Percentiles rank a stretch among this genome's conserved stretches.
Conservation (phyloP, 352 stramenopile species). For the Globisporangium cylindrosporum region DNA sequence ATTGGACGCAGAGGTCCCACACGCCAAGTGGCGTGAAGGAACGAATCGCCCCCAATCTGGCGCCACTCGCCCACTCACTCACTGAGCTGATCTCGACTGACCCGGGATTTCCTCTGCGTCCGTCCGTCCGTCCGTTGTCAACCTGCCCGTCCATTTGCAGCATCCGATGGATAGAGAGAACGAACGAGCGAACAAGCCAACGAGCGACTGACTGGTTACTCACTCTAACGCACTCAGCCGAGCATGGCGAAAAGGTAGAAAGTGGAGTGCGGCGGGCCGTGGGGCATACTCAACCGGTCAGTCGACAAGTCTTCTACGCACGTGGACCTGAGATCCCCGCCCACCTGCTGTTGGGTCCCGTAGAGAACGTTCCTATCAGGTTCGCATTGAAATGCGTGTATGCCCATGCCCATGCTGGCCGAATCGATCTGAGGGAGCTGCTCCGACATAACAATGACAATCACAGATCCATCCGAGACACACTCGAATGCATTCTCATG, state of each 20-base stretch:
- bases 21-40: constrained; percentile 3
- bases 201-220: constrained; percentile 1
- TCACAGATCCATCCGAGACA: background rate
- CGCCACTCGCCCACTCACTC: background rate
- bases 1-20: constrained; percentile 6
- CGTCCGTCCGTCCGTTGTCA: background rate
- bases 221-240: constrained; percentile 5
- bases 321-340: background rate
- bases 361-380: background rate
- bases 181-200: background rate
- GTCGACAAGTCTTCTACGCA: background rate
- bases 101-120: background rate
- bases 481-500: background rate
- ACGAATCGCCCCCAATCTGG: background rate
- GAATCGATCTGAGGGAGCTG: background rate
- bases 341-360: background rate
- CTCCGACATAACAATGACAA: background rate
- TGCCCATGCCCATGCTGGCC: no score
- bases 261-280: background rate
- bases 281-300: background rate
- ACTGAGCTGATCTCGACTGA: background rate
- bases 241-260: background rate
- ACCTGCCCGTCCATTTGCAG: background rate
- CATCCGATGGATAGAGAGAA: background rate
- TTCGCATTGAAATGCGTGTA: no score